Evolutionary conservation across 331 rosid genomes (phyloP), one percentile per base, ranked within the genome.

Genomic region (Saraca asoca): DNA sequence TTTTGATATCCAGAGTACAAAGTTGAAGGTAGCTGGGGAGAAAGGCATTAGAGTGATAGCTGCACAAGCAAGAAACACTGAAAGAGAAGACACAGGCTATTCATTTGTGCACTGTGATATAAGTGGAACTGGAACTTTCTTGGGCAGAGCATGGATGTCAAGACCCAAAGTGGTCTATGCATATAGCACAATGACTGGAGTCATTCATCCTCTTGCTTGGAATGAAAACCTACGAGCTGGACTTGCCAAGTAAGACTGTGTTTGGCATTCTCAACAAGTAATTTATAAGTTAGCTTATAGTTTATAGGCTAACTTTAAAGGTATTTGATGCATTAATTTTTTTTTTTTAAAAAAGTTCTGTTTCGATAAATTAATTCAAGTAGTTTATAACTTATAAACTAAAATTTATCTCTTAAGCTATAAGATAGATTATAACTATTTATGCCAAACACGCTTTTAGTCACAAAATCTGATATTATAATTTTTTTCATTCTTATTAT

Each of bases 91-190:
- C 9, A 67, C 43, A 1, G 87, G 75, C 1, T 87, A 71, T 62
- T 66, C 82, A 8, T 90, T 90, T 43, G 90, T 76, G 11, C 95
- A 87, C 37, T 78, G 96, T 34, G 67, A 13, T 0, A 0, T 87
- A 5, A 69, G 53, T 2, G 97, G 83, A 0, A 31, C 0, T 0
- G 76, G 69, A 17, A 45, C 95, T 1, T 77, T 9, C 35, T 65
- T 90, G 37, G 95, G 85, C 0, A 75, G 95, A 64, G 82, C 91
- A 2, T 90, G 96, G 91, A 78, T 37, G 70, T 0, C 75, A 0
- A 3, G 54, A 5, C 71, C 89, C 0, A 74, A 45, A 71, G 85
- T 71, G 11, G 52, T 85, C 0, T 90, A 15, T 38, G 64, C 90
- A 69, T 90, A 83, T 48, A n/a, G 79, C 2, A 20, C 11, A 10